Conservation (phyloP, 176 grass and related monocot species). For the Ensete ventricosum region DNA sequence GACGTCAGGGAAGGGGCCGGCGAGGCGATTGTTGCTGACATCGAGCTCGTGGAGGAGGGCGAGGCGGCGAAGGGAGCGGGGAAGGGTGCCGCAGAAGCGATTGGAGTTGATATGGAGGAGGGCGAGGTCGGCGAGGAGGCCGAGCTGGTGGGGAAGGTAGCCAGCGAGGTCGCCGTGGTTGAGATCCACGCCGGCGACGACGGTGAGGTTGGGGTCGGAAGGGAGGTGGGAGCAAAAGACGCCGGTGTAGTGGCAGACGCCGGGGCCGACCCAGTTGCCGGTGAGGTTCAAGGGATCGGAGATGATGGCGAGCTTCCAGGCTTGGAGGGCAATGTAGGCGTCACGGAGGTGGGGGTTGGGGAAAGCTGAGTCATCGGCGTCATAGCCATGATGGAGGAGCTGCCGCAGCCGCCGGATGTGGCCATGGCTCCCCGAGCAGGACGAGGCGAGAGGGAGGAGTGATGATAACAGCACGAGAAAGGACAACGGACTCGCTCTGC, state of each 20-base stretch:
- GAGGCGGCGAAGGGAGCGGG: slow-evolving; percentile 33
- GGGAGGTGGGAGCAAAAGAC: slow-evolving; percentile 1
- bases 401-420: not conserved
- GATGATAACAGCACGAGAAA: not conserved
- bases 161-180: slow-evolving; percentile 83
- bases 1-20: slow-evolving; percentile 41
- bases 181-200: slow-evolving; percentile 73
- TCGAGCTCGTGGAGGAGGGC: slow-evolving; percentile 69
- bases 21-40: slow-evolving; percentile 94
- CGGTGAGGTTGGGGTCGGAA: not conserved
- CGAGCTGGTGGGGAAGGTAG: slow-evolving; percentile 34
- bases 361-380: not conserved
- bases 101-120: slow-evolving; percentile 92
- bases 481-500: not conserved
- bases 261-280: slow-evolving; percentile 3
- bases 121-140: slow-evolving; percentile 45
- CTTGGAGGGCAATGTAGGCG: slow-evolving; percentile 9
- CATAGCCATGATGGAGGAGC: too few species aligned
- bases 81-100: slow-evolving; percentile 73
- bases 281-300: slow-evolving; percentile 1
- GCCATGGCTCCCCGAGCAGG: not conserved
- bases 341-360: not conserved
- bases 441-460: not conserved
- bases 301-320: slow-evolving; percentile 4
- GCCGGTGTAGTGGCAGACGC: not conserved